Conservation (phyloP, 2,329 filamentous ascomycete species). For the Pseudogymnoascus sp. region DNA sequence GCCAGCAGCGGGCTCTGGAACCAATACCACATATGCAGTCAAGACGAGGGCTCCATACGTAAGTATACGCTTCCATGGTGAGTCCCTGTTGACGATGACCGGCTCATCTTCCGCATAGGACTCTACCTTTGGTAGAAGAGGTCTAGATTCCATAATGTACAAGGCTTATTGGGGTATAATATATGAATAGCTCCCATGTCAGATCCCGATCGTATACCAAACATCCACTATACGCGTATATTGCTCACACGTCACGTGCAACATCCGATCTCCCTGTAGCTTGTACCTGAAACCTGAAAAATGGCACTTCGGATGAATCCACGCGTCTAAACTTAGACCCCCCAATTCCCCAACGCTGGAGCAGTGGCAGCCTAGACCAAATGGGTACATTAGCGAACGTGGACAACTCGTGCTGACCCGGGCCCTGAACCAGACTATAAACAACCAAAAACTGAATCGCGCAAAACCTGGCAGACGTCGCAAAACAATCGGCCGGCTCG, state of each 20-base stretch:
- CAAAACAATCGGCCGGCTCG: conserved; percentile 5
- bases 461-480: not conserved
- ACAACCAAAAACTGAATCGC: conserved; percentile 7
- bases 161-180: not conserved
- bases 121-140: not conserved
- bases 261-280: not conserved
- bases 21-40: conserved; percentile 15
- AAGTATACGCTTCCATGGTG: conserved; percentile 7
- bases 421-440: conserved; percentile 7
- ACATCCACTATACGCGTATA: not conserved
- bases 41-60: conserved; percentile 16
- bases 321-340: conserved; percentile 1
- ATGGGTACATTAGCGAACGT: not conserved
- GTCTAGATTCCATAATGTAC: not conserved
- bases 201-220: not conserved
- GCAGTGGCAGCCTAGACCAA: conserved; percentile 8
- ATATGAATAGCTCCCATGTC: not conserved
- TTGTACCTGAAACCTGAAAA: not conserved
- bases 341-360: not conserved
- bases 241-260: not conserved
- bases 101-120: not conserved
- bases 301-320: not conserved
- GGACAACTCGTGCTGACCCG: conserved; percentile 7
- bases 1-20: conserved; percentile 11
- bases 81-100: not conserved